Conservation (phyloP, 2,329 filamentous ascomycete species). For the Hymenoscyphus linearis region DNA sequence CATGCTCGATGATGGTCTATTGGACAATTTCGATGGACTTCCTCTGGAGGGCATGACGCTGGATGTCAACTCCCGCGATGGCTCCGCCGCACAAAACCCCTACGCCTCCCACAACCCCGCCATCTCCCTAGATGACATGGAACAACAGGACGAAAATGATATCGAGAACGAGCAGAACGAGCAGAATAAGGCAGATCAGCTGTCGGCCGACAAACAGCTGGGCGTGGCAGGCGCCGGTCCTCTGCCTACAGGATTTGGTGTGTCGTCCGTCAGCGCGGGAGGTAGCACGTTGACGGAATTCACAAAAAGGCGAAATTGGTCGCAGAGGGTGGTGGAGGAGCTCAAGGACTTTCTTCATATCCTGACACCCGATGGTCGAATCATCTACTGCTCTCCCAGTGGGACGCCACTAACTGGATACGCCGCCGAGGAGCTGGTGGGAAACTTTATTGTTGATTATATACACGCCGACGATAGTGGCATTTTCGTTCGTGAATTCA, state of each 20-base stretch:
- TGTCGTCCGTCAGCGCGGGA: conserved; percentile 21
- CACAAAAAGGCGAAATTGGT: conserved; percentile 71
- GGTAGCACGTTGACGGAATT: conserved; percentile 59
- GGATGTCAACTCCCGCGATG: conserved; percentile 33
- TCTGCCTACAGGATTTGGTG: conserved; percentile 29
- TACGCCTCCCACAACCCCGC: conserved; percentile 27
- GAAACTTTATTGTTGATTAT: conserved; percentile 72
- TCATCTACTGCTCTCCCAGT: conserved; percentile 82
- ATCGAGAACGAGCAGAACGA: conserved; percentile 16
- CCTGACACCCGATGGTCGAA: conserved; percentile 74
- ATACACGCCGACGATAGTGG: conserved; percentile 82
- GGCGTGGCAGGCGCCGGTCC: conserved; percentile 30
- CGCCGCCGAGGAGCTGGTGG: conserved; percentile 62
- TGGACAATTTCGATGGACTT: conserved; percentile 36
- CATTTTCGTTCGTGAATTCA: conserved; percentile 81
- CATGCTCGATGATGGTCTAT: conserved; percentile 42
- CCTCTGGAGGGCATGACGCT: conserved; percentile 36
- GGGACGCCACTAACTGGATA: conserved; percentile 72
- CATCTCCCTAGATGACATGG: conserved; percentile 17
- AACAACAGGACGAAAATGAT: conserved; percentile 13
- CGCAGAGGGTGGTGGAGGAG: conserved; percentile 82
- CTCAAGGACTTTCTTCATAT: conserved; percentile 85
- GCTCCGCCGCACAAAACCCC: conserved; percentile 18
- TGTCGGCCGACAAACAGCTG: conserved; percentile 19
- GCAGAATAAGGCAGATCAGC: conserved; percentile 6